These are phyloP conservation scores for Abrus pulchellus DNA, from an alignment of 306 rosid species.

Conservation along the genomic window DNA sequence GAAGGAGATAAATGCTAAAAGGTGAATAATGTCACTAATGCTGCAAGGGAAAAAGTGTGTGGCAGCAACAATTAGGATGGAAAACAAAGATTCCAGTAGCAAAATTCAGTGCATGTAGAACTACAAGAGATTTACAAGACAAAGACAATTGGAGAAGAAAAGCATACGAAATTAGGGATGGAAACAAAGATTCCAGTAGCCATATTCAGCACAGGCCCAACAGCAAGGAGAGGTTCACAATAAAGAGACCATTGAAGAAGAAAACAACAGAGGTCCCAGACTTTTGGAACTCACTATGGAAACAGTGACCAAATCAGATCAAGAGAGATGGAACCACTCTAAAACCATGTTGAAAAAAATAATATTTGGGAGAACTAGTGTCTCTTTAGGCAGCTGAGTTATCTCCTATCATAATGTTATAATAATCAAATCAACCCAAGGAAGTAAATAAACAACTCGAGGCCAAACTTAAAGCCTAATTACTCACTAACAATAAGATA, in stretches of 20 bases:
- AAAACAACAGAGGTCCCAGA: neutral
- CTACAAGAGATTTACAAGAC: neutral
- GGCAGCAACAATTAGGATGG: neutral
- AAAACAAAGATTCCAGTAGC: neutral
- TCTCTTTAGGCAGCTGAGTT: too few species aligned
- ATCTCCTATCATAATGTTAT: neutral
- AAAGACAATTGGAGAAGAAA: neutral
- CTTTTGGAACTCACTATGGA: too few species aligned
- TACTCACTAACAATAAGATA: constrained; percentile 7
- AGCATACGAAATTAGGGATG: neutral
- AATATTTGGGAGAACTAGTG: neutral
- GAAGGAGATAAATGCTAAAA: neutral
- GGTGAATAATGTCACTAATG: neutral
- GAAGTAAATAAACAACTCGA: neutral
- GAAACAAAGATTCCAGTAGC: constrained; percentile 3
- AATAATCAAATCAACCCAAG: constrained; percentile 10
- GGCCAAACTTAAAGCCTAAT: constrained; percentile 27
- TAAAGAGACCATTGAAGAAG: neutral
- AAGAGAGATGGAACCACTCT: neutral
- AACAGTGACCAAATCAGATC: neutral
- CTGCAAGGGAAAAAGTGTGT: neutral
- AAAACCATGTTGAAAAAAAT: neutral
- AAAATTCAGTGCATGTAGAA: neutral
- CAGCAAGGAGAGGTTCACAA: neutral
- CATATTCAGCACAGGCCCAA: neutral